Base-by-base conservation (phyloP, 495 filamentous ascomycete species). In the Neurospora sp. region DNA sequence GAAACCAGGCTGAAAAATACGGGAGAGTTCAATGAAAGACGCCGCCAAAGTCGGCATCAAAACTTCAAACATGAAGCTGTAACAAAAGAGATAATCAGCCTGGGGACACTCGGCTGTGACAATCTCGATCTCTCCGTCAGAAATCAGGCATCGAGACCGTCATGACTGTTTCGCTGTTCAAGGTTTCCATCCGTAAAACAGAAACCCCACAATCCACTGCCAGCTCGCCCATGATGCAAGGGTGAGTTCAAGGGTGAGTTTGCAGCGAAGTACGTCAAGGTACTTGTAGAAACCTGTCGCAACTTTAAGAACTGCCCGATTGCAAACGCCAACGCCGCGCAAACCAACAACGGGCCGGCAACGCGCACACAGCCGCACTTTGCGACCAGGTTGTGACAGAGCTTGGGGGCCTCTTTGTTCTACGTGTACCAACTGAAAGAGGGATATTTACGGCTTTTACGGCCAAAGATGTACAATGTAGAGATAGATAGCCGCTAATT, bases 111-210 rank as follows among this genome's bases (percentile, higher is more conserved):
- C 22, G 40, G 16, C 20, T 20, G 20, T n/a, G 38, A 17, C 37
- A 40, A 40, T 42, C 41, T 41, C 69, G 41, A 59, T 35, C 27
- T 42, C 27, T 1, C 4, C 5, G 16, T 40, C 53, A 37, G 35
- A 45, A 53, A 74, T 74, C 70, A 72, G 73, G 59, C 73, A 74
- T 65, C 70, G 40, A 45, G 37, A 72, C 38, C 59, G 48, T 40
- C 40, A 44, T 40, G 48, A 74, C 69, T 27, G 40, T 31, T 65
- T 48, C 17, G 44, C 44, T 48, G 44, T 22, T 53, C 45, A 53
- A 53, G 45, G 45, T 65, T 65, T 65, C 53, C 53, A 61, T 61
- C 53, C 14, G 53, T 35, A 35, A 61, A 61, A 27, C 12, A 35
- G 53, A 35, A 61, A 61, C 53, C 53, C 53, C 53, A 61, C 53